phyloP scores from a whole-genome alignment of 768 basidiomycete species.

The Sarcodon sp. region DNA sequence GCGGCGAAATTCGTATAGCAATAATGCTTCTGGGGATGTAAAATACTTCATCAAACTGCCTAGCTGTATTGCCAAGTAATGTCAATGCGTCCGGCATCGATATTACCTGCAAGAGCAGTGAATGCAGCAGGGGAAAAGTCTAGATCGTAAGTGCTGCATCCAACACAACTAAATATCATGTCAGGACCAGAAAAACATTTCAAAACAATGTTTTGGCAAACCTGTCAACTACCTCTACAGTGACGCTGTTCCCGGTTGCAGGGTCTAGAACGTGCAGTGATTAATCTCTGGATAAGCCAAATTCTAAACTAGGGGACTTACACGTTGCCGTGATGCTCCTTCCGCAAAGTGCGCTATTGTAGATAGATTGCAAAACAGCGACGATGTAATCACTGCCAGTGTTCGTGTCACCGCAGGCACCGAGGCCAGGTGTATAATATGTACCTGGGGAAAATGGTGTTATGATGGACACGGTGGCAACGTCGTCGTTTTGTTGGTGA shows the following conservation, averaged over 20 bases:
- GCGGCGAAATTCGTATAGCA: too few relatives aligned
- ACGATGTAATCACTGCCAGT: conserved; percentile 16
- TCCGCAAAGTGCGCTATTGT: conserved; percentile 21
- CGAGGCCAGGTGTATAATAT: conserved; percentile 21
- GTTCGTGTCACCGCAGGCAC: conserved; percentile 27
- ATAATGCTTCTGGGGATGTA: too few relatives aligned
- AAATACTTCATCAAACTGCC: too few relatives aligned
- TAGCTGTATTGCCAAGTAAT: too few relatives aligned
- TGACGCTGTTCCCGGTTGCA: conserved; percentile 10
- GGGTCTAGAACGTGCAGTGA: conserved; percentile 4
- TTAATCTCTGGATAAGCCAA: background rate
- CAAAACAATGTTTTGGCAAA: too few relatives aligned
- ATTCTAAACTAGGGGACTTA: background rate
- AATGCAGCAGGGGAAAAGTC: conserved; percentile 17
- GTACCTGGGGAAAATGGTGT: conserved; percentile 11
- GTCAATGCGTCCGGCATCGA: too few relatives aligned
- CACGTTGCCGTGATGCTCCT: conserved; percentile 12
- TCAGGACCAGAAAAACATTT: too few relatives aligned
- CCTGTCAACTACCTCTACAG: conserved; percentile 15
- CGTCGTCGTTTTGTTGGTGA: too few relatives aligned
- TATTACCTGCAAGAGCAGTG: conserved; percentile 7
- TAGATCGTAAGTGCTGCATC: conserved; percentile 14
- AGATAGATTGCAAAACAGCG: conserved; percentile 21
- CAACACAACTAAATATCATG: conserved; percentile 8
- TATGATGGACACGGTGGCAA: too few relatives aligned